A percentile compares a stretch with the other conserved stretches of the same genome.
phyloP scores from a whole-genome alignment of 1,139 yeast genomes.

The Blastobotrys elegans region DNA sequence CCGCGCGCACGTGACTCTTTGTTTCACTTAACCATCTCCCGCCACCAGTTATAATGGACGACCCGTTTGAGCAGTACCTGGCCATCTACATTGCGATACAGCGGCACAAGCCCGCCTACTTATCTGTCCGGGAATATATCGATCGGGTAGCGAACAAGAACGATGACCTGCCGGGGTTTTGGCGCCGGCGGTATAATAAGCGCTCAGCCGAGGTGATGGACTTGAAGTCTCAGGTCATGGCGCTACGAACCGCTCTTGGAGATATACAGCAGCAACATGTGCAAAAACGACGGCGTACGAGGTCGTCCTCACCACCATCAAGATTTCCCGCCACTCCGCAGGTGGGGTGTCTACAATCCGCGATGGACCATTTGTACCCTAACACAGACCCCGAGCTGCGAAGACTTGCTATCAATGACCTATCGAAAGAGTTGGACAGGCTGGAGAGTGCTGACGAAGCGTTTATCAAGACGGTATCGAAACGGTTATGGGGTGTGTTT shows the following conservation, averaged over 20 bases:
- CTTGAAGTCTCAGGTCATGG: not conserved
- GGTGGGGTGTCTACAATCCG: no score
- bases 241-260: not conserved
- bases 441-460: not conserved
- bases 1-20: not conserved
- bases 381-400: not conserved
- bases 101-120: constrained; percentile 13
- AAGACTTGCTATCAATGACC: not conserved
- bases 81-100: constrained; percentile 15
- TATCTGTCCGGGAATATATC: constrained; percentile 7
- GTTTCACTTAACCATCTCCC: no score
- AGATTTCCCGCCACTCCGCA: no score
- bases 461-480: not conserved
- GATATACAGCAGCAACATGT: no score
- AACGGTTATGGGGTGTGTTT: not conserved
- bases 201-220: constrained; percentile 9
- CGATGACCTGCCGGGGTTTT: constrained; percentile 16
- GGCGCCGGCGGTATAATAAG: constrained; percentile 17
- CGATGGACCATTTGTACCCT: not conserved
- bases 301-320: no score
- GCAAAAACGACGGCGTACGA: no score
- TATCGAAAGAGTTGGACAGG: not conserved
- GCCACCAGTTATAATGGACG: constrained; percentile 2
- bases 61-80: constrained; percentile 4
- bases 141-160: not conserved